Percentiles rank a stretch among this genome's conserved stretches.
These are phyloP conservation scores for Royoungia palumana DNA, from an alignment of 768 basidiomycete genomes.

Conservation along the genomic window DNA sequence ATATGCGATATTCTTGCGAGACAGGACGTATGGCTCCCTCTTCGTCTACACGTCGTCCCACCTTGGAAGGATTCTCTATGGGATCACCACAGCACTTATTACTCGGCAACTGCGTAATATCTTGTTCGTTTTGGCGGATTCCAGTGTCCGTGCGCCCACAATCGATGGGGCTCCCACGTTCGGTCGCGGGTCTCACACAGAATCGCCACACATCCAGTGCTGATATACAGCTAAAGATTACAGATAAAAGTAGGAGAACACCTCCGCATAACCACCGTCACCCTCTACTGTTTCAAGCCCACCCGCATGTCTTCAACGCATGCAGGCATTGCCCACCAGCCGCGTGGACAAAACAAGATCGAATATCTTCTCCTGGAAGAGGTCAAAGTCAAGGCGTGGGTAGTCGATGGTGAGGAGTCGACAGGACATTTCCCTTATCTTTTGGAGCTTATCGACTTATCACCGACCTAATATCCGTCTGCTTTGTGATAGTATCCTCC, in stretches of 20 bases:
- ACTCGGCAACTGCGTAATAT: too few species aligned
- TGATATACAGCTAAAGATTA: constrained; percentile 6
- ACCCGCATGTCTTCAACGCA: constrained; percentile 14
- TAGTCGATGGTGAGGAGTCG: constrained; percentile 40
- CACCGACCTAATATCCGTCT: not conserved
- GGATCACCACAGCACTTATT: not conserved
- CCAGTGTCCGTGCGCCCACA: not conserved
- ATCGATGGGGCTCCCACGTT: constrained; percentile 6
- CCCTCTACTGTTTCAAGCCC: not conserved
- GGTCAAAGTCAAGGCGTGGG: constrained; percentile 37
- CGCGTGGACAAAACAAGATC: constrained; percentile 18
- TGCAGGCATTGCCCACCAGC: constrained; percentile 33
- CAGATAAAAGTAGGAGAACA: constrained; percentile 9
- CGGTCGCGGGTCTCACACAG: not conserved
- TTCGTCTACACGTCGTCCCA: too few species aligned
- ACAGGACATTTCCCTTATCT: not conserved
- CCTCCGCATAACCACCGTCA: constrained; percentile 4
- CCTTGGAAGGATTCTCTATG: too few species aligned
- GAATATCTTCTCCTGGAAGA: constrained; percentile 42
- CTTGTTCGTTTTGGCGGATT: not conserved
- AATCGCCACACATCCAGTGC: not conserved
- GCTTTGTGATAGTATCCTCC: constrained; percentile 37
- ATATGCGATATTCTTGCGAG: too few species aligned
- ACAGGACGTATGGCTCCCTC: too few species aligned
- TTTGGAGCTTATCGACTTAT: not conserved